A percentile compares a stretch with the other conserved stretches of the same genome.
Conservation (phyloP, 805 yeast species). For the Kodamaea kaohsiungensis region DNA sequence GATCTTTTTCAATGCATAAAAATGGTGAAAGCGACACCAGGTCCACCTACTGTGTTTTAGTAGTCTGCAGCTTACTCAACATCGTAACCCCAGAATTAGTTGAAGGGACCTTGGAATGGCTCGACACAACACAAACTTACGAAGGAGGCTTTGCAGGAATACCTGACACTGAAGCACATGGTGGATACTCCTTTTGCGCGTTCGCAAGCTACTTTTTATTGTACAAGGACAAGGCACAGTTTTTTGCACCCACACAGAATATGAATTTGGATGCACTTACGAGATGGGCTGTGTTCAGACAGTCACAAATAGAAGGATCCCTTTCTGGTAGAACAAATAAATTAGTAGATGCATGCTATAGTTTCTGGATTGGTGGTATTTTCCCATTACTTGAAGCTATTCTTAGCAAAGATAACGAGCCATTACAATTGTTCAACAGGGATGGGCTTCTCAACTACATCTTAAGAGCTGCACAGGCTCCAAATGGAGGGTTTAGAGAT, state of each 20-base stretch:
- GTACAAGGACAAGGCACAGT: constrained; percentile 36
- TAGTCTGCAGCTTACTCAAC: constrained; percentile 64
- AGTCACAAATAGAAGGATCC: constrained; percentile 77
- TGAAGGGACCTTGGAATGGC: constrained; percentile 57
- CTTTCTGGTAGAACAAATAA: constrained; percentile 89
- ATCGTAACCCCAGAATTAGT: constrained; percentile 62
- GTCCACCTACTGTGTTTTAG: constrained; percentile 85
- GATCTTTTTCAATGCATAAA: constrained; percentile 72
- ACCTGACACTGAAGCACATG: constrained; percentile 87
- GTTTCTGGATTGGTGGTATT: constrained; percentile 92
- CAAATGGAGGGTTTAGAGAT: constrained; percentile 77
- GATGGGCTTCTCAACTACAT: constrained; percentile 64
- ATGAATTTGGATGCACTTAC: constrained; percentile 50
- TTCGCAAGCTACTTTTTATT: constrained; percentile 58
- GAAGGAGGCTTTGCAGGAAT: constrained; percentile 95
- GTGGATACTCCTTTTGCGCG: constrained; percentile 94
- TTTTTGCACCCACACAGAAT: constrained; percentile 8
- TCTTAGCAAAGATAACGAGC: constrained; percentile 7
- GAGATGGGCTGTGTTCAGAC: constrained; percentile 73
- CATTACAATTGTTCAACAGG: constrained; percentile 46
- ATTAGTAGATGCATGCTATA: constrained; percentile 93
- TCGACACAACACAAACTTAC: constrained; percentile 74
- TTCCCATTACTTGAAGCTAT: constrained; percentile 63
- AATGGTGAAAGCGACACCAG: constrained; percentile 87
- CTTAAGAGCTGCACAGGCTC: constrained; percentile 72